Conservation (phyloP, 2,329 filamentous ascomycete species). For the Colletotrichum destructivum region DNA sequence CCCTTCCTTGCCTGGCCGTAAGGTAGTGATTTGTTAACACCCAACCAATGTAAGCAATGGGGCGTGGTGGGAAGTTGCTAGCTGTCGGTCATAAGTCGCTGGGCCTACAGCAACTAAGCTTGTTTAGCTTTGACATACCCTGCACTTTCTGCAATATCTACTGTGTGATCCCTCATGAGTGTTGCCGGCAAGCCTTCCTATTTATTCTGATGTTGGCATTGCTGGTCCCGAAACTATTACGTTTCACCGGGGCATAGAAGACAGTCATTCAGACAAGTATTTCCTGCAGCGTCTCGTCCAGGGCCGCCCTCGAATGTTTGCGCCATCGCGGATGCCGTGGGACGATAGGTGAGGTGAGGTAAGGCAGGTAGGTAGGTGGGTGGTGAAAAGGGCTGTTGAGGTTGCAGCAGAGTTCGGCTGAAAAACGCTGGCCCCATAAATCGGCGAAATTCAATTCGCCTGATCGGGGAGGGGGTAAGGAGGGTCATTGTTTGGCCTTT, state of each 20-base stretch:
- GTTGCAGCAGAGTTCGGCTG: conserved; percentile 37
- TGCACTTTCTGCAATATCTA: background rate
- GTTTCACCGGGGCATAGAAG: no score
- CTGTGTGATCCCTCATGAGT: no score
- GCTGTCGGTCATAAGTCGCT: background rate
- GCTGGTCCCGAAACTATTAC: background rate
- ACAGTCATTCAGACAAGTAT: background rate
- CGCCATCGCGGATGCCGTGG: background rate
- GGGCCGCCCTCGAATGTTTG: background rate
- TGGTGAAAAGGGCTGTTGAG: conserved; percentile 3
- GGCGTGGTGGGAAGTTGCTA: background rate
- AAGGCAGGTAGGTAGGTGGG: background rate
- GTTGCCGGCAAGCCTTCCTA: no score
- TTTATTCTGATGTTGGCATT: background rate
- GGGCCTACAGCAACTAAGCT: background rate
- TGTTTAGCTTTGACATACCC: background rate
- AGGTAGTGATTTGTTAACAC: background rate
- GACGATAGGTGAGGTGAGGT: conserved; percentile 2
- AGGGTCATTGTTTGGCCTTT: no score
- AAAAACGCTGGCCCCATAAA: conserved; percentile 11
- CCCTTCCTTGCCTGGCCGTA: background rate
- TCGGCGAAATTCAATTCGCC: conserved; percentile 12
- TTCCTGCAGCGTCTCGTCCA: background rate
- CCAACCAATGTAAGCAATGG: background rate
- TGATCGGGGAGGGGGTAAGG: no score